Base-by-base conservation (phyloP, 768 basidiomycete genomes). In the Paxillus ammoniavirescens region DNA sequence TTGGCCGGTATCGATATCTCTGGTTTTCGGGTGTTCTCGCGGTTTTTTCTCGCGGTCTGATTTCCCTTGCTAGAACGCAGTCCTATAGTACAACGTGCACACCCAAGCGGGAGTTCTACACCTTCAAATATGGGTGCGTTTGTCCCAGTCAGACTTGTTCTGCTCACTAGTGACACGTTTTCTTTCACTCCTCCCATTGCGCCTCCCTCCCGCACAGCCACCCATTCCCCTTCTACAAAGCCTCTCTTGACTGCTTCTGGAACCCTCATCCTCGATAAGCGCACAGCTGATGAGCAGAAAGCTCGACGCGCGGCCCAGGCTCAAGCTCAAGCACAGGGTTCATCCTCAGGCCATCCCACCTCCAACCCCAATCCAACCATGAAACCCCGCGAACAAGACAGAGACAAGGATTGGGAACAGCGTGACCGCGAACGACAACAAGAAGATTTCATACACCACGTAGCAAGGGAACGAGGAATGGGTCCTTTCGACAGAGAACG, bases 231-330 rank as follows among this genome's bases (percentile, higher is more conserved):
- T 14, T 48, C 65, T 41, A 59, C 67, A 26, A 71, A 62, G 30
- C 23, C 69, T 50, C 30, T 63, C 61, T 63, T 60, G 5, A 71
- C 60, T 5, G n/a, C 66, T 5, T 53, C 58, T 0, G 66, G 66
- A 31, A 55, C 60, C 28, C 65, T 67, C 53, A 58, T 67, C 44
- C 67, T 69, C 45, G 69, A 68, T 46, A 58, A 68, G 33, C 68
- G 64, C 33, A 70, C 66, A 6, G 67, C 61, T 8, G 66, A 67
- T 21, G 66, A 67, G 18, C 66, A 67, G 18, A 64, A 68, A 55
- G 54, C 64, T 1, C 64, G 67, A 50, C 54, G 60, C 1, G 9
- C 63, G n/a, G 28, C 53, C 1, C 65, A 66, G 13, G 50, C 49
- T 5, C 21, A 44, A 9, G 13, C 48, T 12, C 48, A 48, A 43